phyloP scores from a whole-genome alignment of 1,284 basidiomycete species.

The Athelia sp. region DNA sequence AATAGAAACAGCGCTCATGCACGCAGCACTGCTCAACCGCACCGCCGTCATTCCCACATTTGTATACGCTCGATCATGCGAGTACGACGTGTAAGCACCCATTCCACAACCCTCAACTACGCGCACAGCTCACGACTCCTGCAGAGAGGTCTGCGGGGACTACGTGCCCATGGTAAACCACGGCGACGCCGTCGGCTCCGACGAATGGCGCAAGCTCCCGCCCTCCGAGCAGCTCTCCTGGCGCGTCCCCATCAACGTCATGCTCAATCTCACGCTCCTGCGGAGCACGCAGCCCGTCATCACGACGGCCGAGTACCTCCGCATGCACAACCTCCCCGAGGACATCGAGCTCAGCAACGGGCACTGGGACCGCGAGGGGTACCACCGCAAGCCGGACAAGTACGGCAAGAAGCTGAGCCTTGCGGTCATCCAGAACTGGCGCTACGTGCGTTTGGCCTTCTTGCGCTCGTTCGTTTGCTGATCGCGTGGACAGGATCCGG shows the following conservation, averaged over 20 bases:
- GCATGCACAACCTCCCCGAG: conserved; percentile 25
- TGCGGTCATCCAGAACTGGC: conserved; percentile 28
- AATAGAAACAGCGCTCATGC: conserved; percentile 32
- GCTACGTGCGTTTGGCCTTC: conserved; percentile 14
- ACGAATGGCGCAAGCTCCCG: conserved; percentile 28
- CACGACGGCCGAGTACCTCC: conserved; percentile 30
- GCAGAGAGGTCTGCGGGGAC: conserved; percentile 23
- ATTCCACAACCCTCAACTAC: not conserved
- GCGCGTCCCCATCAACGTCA: conserved; percentile 27
- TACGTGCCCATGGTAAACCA: conserved; percentile 31
- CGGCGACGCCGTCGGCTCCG: conserved; percentile 28
- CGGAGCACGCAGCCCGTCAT: conserved; percentile 28
- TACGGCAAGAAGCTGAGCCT: conserved; percentile 12
- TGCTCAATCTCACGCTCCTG: conserved; percentile 35
- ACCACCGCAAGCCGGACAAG: conserved; percentile 12
- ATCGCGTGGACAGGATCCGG: conserved; percentile 16
- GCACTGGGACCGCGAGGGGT: conserved; percentile 27
- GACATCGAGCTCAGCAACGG: conserved; percentile 28
- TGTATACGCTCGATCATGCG: conserved; percentile 37
- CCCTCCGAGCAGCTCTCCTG: conserved; percentile 32
- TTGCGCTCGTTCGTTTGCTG: no score
- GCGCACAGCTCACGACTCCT: conserved; percentile 1
- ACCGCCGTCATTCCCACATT: conserved; percentile 33
- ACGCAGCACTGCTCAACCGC: conserved; percentile 30
- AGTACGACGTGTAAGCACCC: conserved; percentile 22